A percentile compares a stretch with the other conserved stretches of the same genome.
Evolutionary conservation across 75 land plant species (phyloP).

Genomic region (Pinus tabuliformis): DNA sequence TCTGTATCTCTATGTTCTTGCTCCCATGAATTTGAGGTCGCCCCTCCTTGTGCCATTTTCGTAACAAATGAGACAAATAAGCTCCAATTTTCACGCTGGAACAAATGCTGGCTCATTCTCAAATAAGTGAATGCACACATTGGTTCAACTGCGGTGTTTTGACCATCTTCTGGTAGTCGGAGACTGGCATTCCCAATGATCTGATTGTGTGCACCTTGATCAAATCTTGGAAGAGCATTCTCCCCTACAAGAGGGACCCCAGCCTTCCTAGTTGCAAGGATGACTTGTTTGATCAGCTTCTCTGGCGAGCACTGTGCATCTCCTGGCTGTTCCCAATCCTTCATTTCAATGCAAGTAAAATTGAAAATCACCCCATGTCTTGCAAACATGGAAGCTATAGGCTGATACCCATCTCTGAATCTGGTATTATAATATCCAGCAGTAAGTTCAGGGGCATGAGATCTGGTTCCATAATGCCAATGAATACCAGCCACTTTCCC

Average conservation of each 20-base stretch:
- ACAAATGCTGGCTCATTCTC: too few relatives aligned
- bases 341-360: too few relatives aligned
- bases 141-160: constrained; percentile 20
- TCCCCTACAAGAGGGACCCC: too few relatives aligned
- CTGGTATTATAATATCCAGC: too few relatives aligned
- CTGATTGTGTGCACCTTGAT: too few relatives aligned
- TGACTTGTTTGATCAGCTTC: constrained; percentile 69
- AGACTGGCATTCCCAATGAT: not conserved
- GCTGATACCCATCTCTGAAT: constrained; percentile 39
- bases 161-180: constrained; percentile 17
- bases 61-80: constrained; percentile 67
- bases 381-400: constrained; percentile 67
- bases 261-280: not conserved
- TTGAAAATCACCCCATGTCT: constrained; percentile 62
- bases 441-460: too few relatives aligned
- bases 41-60: constrained; percentile 12
- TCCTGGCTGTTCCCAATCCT: too few relatives aligned
- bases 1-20: too few relatives aligned
- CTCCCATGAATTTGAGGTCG: too few relatives aligned
- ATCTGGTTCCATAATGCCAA: too few relatives aligned
- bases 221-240: too few relatives aligned
- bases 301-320: too few relatives aligned
- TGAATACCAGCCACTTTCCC: constrained; percentile 41
- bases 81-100: constrained; percentile 46
- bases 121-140: constrained; percentile 11